Evolutionary conservation across 164 flowering plant genomes (phyloP).

Genomic region (Stephania cephalantha): DNA sequence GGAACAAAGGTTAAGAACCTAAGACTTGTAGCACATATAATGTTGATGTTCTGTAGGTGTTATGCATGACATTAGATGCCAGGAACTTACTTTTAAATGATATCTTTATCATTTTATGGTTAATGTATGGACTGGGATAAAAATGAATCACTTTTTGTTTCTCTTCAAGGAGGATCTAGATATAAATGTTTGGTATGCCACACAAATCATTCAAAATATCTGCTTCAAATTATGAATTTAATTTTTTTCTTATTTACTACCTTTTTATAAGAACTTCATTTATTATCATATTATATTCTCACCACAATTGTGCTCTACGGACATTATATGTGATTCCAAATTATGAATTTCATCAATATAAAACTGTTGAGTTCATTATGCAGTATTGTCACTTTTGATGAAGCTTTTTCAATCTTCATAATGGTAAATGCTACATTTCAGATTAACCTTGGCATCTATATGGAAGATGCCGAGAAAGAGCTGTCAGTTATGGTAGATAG

Average conservation of each 20-base stretch:
- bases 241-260: not conserved
- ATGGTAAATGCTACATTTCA: conserved; percentile 19
- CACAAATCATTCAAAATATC: too few species aligned
- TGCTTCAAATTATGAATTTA: too few species aligned
- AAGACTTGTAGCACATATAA: too few species aligned
- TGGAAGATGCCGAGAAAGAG: conserved; percentile 54
- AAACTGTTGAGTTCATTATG: not conserved
- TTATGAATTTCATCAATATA: not conserved
- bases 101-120: too few species aligned
- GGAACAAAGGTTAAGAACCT: too few species aligned
- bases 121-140: too few species aligned
- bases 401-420: not conserved
- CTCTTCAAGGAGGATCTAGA: too few species aligned
- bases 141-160: too few species aligned
- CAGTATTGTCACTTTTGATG: not conserved
- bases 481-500: conserved; percentile 91
- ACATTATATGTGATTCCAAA: not conserved
- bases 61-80: too few species aligned
- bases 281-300: not conserved
- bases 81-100: too few species aligned
- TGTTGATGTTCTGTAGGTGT: too few species aligned
- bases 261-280: not conserved
- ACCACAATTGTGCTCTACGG: not conserved
- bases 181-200: too few species aligned
- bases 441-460: conserved; percentile 89